phyloP scores from a whole-genome alignment of 768 basidiomycete species.

The Gloeophyllum trabeum region DNA sequence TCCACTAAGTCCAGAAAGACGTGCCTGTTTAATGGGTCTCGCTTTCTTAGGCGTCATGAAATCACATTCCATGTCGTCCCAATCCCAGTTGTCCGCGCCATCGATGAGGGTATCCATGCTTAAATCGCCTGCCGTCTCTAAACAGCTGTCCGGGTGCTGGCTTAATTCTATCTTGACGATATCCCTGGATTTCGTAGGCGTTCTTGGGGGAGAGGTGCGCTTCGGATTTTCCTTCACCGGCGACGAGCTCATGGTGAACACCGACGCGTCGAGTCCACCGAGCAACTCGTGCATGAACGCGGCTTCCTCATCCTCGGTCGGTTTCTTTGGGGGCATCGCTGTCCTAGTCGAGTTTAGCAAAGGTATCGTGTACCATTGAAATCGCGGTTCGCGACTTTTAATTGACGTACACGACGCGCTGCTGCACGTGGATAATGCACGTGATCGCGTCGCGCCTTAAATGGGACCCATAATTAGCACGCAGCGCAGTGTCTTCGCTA shows the following conservation, averaged over 20 bases:
- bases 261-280: constrained; percentile 39
- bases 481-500: too few relatives aligned
- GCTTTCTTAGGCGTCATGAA: constrained; percentile 40
- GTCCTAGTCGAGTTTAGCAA: too few relatives aligned
- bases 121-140: constrained; percentile 14
- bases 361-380: too few relatives aligned
- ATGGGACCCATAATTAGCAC: too few relatives aligned
- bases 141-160: constrained; percentile 2
- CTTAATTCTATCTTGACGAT: too few relatives aligned
- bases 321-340: constrained; percentile 24
- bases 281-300: constrained; percentile 47
- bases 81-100: constrained; percentile 63
- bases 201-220: background rate
- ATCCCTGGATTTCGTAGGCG: background rate
- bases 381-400: too few relatives aligned
- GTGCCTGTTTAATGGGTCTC: constrained; percentile 1
- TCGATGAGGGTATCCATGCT: constrained; percentile 43
- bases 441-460: too few relatives aligned
- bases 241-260: constrained; percentile 18
- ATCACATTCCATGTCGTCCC: constrained; percentile 44
- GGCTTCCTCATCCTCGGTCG: constrained; percentile 35
- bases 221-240: constrained; percentile 1
- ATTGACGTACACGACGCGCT: too few relatives aligned
- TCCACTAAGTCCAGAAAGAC: background rate
- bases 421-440: too few relatives aligned